These are phyloP conservation scores for Zymoseptoria tritici DNA, from an alignment of 2,329 filamentous ascomycete genomes.

Conservation along the genomic window DNA sequence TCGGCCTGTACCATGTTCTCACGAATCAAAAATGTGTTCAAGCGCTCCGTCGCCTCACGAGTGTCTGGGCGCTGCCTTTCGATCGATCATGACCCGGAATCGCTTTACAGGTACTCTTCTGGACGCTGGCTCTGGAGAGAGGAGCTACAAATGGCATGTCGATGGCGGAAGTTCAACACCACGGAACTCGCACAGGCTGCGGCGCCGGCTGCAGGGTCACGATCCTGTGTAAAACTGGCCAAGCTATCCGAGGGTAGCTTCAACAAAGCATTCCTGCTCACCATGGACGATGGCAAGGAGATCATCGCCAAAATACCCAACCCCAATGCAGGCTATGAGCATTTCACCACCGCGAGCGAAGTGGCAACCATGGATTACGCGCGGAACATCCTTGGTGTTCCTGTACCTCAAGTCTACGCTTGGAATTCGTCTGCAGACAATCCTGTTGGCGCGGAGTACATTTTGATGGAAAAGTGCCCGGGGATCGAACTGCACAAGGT, in stretches of 20 bases:
- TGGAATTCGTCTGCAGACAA: slow-evolving; percentile 3
- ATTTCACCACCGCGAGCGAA: slow-evolving; percentile 30
- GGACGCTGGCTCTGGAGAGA: slow-evolving; percentile 9
- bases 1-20: not conserved
- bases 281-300: slow-evolving; percentile 31
- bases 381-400: slow-evolving; percentile 2
- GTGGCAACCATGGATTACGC: slow-evolving; percentile 7
- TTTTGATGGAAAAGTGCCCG: slow-evolving; percentile 5
- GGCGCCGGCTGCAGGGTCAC: slow-evolving; percentile 22
- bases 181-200: slow-evolving; percentile 23
- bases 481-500: slow-evolving; percentile 2
- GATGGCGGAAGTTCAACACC: slow-evolving; percentile 25
- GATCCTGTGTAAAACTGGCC: slow-evolving; percentile 21
- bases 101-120: slow-evolving; percentile 1
- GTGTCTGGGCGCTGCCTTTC: not conserved
- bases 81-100: slow-evolving; percentile 1
- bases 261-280: slow-evolving; percentile 31
- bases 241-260: slow-evolving; percentile 30
- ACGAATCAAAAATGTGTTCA: not conserved
- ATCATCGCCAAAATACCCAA: slow-evolving; percentile 33
- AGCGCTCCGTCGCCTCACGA: slow-evolving; percentile 3
- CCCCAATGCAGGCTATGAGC: slow-evolving; percentile 30
- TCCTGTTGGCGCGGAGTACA: slow-evolving; percentile 6
- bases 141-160: slow-evolving; percentile 6
- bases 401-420: slow-evolving; percentile 7